A percentile compares a stretch with the other conserved stretches of the same genome.
Evolutionary conservation across 2,329 filamentous ascomycete genomes (phyloP).

Genomic region (Leptodontidium sp.): DNA sequence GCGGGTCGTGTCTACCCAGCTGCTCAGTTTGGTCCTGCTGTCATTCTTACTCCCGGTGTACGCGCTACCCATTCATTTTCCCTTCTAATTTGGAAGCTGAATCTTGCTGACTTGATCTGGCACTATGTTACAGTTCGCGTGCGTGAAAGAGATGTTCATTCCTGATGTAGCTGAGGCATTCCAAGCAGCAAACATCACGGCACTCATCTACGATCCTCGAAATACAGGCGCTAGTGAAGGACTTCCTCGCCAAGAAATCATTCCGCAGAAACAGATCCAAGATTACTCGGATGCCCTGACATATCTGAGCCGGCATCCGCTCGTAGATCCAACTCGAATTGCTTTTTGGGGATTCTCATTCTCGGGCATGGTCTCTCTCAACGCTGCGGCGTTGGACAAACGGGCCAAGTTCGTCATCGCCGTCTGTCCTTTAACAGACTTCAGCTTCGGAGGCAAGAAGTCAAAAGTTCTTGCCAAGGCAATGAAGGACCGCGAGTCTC

Average conservation of each 20-base stretch:
- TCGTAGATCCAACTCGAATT: slow-evolving; percentile 47
- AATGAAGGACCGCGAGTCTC: slow-evolving; percentile 51
- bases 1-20: slow-evolving; percentile 50
- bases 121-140: slow-evolving; percentile 24
- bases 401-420: slow-evolving; percentile 49
- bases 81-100: slow-evolving; percentile 2
- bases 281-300: slow-evolving; percentile 51
- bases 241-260: slow-evolving; percentile 46
- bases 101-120: no score
- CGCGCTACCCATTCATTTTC: background rate
- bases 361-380: slow-evolving; percentile 49
- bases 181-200: slow-evolving; percentile 45
- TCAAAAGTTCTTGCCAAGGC: slow-evolving; percentile 44
- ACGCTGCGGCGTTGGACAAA: slow-evolving; percentile 50
- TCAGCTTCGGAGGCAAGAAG: background rate
- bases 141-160: slow-evolving; percentile 32
- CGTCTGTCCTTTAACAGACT: slow-evolving; percentile 35
- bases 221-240: slow-evolving; percentile 46
- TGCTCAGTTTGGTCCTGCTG: slow-evolving; percentile 30
- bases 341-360: slow-evolving; percentile 51
- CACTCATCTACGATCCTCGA: slow-evolving; percentile 49
- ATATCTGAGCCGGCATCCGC: slow-evolving; percentile 43
- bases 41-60: slow-evolving; percentile 42
- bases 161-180: slow-evolving; percentile 32
- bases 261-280: slow-evolving; percentile 44